Evolutionary conservation across 2,329 filamentous ascomycete genomes (phyloP).

Genomic region (Venturia effusa): DNA sequence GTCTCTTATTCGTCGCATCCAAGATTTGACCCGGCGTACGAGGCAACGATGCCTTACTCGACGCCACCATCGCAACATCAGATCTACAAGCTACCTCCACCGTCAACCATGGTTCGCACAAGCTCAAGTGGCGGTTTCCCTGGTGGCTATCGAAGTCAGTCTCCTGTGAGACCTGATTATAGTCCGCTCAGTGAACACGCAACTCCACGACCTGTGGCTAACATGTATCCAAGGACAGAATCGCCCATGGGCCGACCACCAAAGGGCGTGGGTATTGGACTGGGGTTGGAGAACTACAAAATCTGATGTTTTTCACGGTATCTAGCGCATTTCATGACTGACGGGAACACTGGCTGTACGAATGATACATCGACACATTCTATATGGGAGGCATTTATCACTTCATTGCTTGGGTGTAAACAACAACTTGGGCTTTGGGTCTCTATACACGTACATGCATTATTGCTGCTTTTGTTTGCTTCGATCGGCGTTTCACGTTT

Average conservation of each 20-base stretch:
- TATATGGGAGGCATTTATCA: neutral
- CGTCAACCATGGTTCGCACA: conserved; percentile 4
- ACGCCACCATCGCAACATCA: neutral
- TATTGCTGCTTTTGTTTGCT: neutral
- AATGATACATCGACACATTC: neutral
- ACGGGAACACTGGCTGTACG: neutral
- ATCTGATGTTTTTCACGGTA: neutral
- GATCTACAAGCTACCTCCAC: neutral
- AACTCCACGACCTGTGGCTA: neutral
- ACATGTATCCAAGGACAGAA: neutral
- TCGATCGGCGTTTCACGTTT: neutral
- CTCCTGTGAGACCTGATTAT: conserved; percentile 8
- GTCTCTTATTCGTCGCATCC: neutral
- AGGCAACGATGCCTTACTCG: neutral
- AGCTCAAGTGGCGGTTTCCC: neutral
- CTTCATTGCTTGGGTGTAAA: neutral
- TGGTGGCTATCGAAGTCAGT: neutral
- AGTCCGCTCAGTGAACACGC: conserved; percentile 9
- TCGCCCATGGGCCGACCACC: conserved; percentile 1
- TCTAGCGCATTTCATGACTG: neutral
- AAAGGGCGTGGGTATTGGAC: neutral
- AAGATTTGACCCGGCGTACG: neutral
- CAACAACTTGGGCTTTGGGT: neutral
- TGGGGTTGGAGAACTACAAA: neutral
- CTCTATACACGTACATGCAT: neutral